Percentiles rank a stretch among this genome's conserved stretches.
These are phyloP conservation scores for Trichoderma guizhouense DNA, from an alignment of 2,329 filamentous ascomycete genomes.

Conservation along the genomic window DNA sequence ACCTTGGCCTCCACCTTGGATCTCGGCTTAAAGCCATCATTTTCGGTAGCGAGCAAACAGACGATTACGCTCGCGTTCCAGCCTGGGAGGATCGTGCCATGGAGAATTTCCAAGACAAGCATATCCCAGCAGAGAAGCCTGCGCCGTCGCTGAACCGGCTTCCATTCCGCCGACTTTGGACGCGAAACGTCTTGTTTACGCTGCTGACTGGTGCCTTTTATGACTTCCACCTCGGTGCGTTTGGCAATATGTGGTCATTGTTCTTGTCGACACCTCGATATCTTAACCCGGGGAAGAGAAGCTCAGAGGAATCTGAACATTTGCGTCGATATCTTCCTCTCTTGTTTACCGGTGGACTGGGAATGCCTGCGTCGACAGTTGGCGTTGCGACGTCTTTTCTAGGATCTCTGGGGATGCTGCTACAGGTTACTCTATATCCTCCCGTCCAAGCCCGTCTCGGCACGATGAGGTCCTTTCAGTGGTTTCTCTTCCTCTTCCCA, in stretches of 20 bases:
- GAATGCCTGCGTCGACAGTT: conserved; percentile 4
- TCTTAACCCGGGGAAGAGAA: neutral
- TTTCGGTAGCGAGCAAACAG: conserved; percentile 24
- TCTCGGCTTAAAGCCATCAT: conserved; percentile 32
- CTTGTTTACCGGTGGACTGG: conserved; percentile 45
- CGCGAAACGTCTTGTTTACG: conserved; percentile 45
- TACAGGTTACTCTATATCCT: conserved; percentile 69
- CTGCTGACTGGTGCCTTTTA: conserved; percentile 65
- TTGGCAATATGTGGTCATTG: conserved; percentile 66
- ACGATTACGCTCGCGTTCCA: conserved; percentile 19
- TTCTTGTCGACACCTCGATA: conserved; percentile 65
- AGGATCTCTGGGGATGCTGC: conserved; percentile 63
- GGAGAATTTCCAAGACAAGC: conserved; percentile 19
- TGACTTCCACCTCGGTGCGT: conserved; percentile 67
- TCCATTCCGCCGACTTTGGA: conserved; percentile 44
- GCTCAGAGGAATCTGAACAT: conserved; percentile 28
- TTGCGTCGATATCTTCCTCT: conserved; percentile 40
- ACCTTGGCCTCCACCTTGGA: conserved; percentile 40
- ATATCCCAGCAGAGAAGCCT: neutral
- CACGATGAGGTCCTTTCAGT: conserved; percentile 63
- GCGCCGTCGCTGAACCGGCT: conserved; percentile 22
- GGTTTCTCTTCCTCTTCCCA: conserved; percentile 64
- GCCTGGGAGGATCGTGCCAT: neutral
- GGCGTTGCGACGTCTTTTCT: conserved; percentile 5
- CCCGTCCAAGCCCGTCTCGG: conserved; percentile 61